Evolutionary conservation across 768 basidiomycete genomes (phyloP), one percentile per base, ranked within the genome.

Genomic region (Amylocystis lapponica): DNA sequence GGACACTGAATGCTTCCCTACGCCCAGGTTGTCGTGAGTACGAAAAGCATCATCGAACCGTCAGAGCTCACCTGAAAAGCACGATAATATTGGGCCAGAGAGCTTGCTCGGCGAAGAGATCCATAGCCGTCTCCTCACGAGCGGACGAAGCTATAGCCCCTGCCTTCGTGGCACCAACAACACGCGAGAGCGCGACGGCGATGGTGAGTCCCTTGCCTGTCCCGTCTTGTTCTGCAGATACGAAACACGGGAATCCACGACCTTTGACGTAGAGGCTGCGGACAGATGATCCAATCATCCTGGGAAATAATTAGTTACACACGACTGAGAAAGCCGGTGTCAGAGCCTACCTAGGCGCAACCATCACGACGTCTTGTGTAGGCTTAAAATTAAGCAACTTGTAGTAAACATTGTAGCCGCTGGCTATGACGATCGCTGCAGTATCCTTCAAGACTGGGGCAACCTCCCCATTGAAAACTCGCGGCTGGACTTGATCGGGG

Each of bases 201-300:
- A 61, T 61, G 3, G 60, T 39, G 31, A 76, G 60, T 0, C 70
- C 78, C 34, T 61, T 63, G 4, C 74, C 72, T 6, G 75, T 65
- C 5, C 78, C 79, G 53, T 81, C 71, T 56, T 81, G 78, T 54
- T 81, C 79, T 14, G 75, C 78, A 3, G 79, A 81, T 22, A 81
- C 70, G 47, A 81, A 81, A 49, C 79, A 81, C 34, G 78, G 79
- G 58, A 78, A 81, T 12, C 79, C 79, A 45, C 72, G 72, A 17
- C 72, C 72, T 53, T 76, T 80, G 57, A 71, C 66, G 51, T 77
- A 81, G 23, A 81, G 59, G 19, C 76, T 77, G 5, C 79, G 71
- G 20, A 81, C 79, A 8, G 79, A 80, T 25, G 76, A 79, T 8
- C 79, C 79, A 45, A 81, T 81, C 79, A 81, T 81, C 30, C 79